Conservation (phyloP, 768 basidiomycete species). For the Rhodotorula toruloides region DNA sequence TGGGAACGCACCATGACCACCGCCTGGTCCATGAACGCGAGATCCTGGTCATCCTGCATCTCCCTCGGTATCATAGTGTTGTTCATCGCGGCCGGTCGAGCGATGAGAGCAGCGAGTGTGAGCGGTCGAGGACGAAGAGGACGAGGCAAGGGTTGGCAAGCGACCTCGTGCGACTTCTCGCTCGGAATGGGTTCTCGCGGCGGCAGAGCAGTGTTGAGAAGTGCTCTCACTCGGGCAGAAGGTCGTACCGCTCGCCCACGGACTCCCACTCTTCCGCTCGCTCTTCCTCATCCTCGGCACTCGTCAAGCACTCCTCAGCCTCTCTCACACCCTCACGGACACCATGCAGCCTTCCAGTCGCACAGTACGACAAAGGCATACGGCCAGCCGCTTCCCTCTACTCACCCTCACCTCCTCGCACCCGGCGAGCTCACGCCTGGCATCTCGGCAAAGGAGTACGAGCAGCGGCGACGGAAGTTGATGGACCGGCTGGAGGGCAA, state of each 20-base stretch:
- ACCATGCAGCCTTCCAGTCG: not conserved
- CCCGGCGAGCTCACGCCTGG: slow-evolving; percentile 74
- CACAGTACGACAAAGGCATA: slow-evolving; percentile 46
- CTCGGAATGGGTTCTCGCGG: not conserved
- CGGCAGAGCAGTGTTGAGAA: not conserved
- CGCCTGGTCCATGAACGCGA: slow-evolving; percentile 73
- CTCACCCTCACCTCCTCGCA: slow-evolving; percentile 75
- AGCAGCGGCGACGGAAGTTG: slow-evolving; percentile 60
- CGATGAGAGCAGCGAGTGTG: too few species aligned
- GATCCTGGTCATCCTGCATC: slow-evolving; percentile 48
- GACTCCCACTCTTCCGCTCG: not conserved
- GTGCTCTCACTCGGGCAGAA: too few species aligned
- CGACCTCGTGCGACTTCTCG: too few species aligned
- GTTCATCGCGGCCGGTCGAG: slow-evolving; percentile 29
- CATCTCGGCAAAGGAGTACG: slow-evolving; percentile 71
- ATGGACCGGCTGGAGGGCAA: slow-evolving; percentile 70
- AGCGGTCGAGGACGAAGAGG: too few species aligned
- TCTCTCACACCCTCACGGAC: slow-evolving; percentile 1
- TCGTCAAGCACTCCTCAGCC: slow-evolving; percentile 1
- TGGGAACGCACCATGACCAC: slow-evolving; percentile 62
- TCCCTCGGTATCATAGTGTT: slow-evolving; percentile 34
- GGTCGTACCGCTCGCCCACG: too few species aligned
- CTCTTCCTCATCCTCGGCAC: not conserved
- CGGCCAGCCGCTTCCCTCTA: slow-evolving; percentile 70
- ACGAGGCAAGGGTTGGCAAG: too few species aligned